Percentiles rank a stretch among this genome's conserved stretches.
Evolutionary conservation across 495 filamentous ascomycete genomes (phyloP).

Genomic region (Aspergillus homomorphus): DNA sequence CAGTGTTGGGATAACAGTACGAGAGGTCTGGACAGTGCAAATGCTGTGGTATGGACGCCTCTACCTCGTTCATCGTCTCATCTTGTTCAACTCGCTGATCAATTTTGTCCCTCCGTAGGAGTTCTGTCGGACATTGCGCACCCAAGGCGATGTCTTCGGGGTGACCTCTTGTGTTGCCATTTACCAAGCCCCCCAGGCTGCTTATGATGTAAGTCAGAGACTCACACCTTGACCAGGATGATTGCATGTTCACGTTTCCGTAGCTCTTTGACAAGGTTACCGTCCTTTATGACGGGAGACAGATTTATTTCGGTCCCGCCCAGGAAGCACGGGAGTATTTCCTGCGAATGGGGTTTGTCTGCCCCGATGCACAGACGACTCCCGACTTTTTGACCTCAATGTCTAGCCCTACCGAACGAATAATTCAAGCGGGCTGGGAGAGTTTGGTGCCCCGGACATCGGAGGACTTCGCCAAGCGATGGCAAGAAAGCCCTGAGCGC

Average conservation of each 20-base stretch:
- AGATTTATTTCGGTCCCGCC: conserved; percentile 60
- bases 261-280: conserved; percentile 55
- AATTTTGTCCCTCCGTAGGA: conserved; percentile 69
- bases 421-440: conserved; percentile 55
- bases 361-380: conserved; percentile 56
- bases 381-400: conserved; percentile 71
- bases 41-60: conserved; percentile 57
- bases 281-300: conserved; percentile 58
- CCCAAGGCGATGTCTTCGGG: conserved; percentile 66
- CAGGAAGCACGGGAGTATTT: conserved; percentile 57
- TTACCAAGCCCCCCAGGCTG: conserved; percentile 78
- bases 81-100: conserved; percentile 67
- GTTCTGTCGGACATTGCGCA: conserved; percentile 58
- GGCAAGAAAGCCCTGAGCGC: conserved; percentile 52
- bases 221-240: conserved; percentile 42
- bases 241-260: too few relatives aligned
- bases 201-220: conserved; percentile 50
- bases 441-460: conserved; percentile 62
- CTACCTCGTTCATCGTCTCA: conserved; percentile 61
- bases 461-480: conserved; percentile 62
- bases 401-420: conserved; percentile 60
- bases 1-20: conserved; percentile 83
- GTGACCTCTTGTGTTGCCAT: conserved; percentile 69
- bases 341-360: conserved; percentile 50
- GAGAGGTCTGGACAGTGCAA: conserved; percentile 76